Conservation (phyloP, 2,329 filamentous ascomycete species). For the Xylariaceae sp. region DNA sequence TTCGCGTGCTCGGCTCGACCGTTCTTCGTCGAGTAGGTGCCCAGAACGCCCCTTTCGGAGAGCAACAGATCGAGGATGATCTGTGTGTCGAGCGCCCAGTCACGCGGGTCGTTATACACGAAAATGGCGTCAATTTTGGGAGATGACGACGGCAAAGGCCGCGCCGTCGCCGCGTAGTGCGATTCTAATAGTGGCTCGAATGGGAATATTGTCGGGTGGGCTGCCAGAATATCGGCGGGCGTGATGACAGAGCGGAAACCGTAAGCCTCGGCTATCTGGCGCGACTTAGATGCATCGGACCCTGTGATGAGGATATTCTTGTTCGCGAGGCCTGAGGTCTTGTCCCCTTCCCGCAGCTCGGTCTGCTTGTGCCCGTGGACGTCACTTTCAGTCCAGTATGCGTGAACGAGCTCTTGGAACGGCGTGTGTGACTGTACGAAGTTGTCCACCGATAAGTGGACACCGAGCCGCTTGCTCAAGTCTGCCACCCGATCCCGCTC, state of each 20-base stretch:
- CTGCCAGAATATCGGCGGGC: constrained; percentile 73
- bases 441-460: constrained; percentile 59
- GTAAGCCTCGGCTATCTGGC: constrained; percentile 68
- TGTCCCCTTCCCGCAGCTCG: constrained; percentile 21
- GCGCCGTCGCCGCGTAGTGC: constrained; percentile 54
- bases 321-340: constrained; percentile 43
- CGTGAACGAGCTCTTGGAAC: constrained; percentile 58
- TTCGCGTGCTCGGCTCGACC: constrained; percentile 59
- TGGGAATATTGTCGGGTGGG: constrained; percentile 73
- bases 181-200: constrained; percentile 64
- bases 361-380: constrained; percentile 1
- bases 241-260: constrained; percentile 80
- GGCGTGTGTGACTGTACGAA: constrained; percentile 92
- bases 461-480: constrained; percentile 58
- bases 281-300: constrained; percentile 60
- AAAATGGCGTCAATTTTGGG: constrained; percentile 82
- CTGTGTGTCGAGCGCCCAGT: constrained; percentile 89
- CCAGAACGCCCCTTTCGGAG: constrained; percentile 71
- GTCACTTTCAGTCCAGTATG: constrained; percentile 3
- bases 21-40: constrained; percentile 72
- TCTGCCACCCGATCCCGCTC: constrained; percentile 70
- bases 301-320: constrained; percentile 72
- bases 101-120: constrained; percentile 91
- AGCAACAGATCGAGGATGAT: constrained; percentile 78
- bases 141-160: constrained; percentile 50